phyloP scores from a whole-genome alignment of 2,329 filamentous ascomycete genomes.

The Penicillium glabrum region DNA sequence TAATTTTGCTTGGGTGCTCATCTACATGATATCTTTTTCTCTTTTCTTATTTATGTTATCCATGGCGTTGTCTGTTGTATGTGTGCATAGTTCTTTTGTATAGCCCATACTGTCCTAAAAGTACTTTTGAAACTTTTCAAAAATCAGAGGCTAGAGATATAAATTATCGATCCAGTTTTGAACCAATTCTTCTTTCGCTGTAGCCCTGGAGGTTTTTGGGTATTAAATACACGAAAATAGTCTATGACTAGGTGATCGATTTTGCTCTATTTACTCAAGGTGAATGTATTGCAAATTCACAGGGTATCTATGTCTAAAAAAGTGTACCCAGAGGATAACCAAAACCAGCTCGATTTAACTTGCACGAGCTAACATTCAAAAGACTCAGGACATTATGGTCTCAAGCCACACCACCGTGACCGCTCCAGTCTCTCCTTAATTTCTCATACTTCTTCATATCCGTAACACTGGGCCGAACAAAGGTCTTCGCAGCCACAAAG shows the following conservation, averaged over 20 bases:
- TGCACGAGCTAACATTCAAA: not conserved
- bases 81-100: slow-evolving; percentile 7
- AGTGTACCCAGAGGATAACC: not conserved
- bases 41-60: slow-evolving; percentile 21
- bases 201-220: not conserved
- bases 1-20: slow-evolving; percentile 34
- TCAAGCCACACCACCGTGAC: slow-evolving; percentile 28
- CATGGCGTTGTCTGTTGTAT: slow-evolving; percentile 33
- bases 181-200: not conserved
- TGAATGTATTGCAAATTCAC: not conserved
- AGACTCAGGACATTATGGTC: not conserved
- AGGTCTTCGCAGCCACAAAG: slow-evolving; percentile 41
- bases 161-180: not conserved
- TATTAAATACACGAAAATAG: not conserved
- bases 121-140: not conserved
- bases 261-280: not conserved
- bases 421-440: slow-evolving; percentile 52
- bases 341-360: not conserved
- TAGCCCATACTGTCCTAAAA: slow-evolving; percentile 5
- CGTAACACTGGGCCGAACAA: slow-evolving; percentile 52
- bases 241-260: not conserved
- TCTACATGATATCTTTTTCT: slow-evolving; percentile 25
- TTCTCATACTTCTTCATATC: slow-evolving; percentile 59
- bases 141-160: not conserved
- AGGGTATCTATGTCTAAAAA: slow-evolving; percentile 1